Evolutionary conservation across 2,329 filamentous ascomycete genomes (phyloP), one percentile per base, ranked within the genome.

Genomic region (Colletotrichum somersetense): DNA sequence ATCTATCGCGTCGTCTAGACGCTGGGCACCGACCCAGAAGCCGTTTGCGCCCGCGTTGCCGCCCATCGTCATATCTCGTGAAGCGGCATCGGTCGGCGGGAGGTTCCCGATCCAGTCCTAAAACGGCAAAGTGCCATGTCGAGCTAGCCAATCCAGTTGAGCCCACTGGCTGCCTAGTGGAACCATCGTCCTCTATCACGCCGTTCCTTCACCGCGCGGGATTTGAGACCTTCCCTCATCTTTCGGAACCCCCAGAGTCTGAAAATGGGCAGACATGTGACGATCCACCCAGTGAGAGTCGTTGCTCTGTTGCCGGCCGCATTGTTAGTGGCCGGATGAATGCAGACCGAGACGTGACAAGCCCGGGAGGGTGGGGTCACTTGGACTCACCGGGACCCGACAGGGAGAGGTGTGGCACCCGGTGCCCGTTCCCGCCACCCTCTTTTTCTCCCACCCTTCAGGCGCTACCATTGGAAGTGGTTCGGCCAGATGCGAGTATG

Each of bases 51-150:
- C 66, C 66, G 66, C 61, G 55, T 48, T 72, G 61, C 59, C 61
- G 66, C 12, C 40, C 70, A 63, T 61, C n/a, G 70, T 70, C 66
- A 70, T 59, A 70, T 61, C 61, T 70, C 66, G 66, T 73, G 55
- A 61, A 57, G 68, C 70, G 57, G 65, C 64, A 56, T 67, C 67
- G 52, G 66, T 61, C 57, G 44, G 55, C 71, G 71, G 55, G 62
- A 58, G 52, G 52, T 55, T 55, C 52, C 52, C 44, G 46, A 55
- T 14, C 46, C 62, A 67, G 53, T 48, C 66, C 71, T n/a, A 55
- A 72, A 73, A 40, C 58, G 62, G 67, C 58, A 73, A 71, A 44
- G 59, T 53, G 71, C 63, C 53, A 73, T 57, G 50, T 61, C 62
- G 63, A 55, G 52, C 55, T 65, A 35, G 55, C 70, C 70, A 72